Conservation (phyloP, 2,329 filamentous ascomycete species). For the Calonectria naviculata region DNA sequence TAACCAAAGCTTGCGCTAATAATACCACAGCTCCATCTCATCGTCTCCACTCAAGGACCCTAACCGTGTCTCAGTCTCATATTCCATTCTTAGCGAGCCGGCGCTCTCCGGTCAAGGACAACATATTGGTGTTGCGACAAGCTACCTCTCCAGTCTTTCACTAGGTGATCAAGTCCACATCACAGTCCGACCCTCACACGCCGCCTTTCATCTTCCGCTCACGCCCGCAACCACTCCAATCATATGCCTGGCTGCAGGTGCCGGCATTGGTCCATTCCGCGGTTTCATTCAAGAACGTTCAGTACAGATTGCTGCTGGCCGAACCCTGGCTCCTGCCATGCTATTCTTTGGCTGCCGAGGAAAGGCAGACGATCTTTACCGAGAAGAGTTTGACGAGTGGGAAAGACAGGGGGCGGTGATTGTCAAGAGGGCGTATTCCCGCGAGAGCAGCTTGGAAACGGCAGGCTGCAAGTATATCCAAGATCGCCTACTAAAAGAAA, state of each 20-base stretch:
- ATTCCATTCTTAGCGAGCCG: neutral
- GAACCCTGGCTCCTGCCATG: neutral
- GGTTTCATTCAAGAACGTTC: neutral
- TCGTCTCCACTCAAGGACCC: neutral
- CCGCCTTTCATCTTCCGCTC: neutral
- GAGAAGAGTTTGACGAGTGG: neutral
- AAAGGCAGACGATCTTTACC: neutral
- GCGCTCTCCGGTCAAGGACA: neutral
- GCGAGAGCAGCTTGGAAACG: neutral
- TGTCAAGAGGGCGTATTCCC: neutral
- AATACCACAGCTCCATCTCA: neutral
- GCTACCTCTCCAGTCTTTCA: neutral
- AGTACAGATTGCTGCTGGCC: neutral
- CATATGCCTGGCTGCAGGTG: neutral
- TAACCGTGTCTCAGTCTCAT: neutral
- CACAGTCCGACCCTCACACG: neutral
- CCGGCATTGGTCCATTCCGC: neutral
- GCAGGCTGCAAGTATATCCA: neutral
- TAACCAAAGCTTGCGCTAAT: neutral
- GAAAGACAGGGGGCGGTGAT: neutral
- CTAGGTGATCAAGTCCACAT: neutral
- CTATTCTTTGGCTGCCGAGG: neutral
- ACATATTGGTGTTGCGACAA: neutral
- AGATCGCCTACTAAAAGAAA: neutral
- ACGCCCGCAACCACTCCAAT: neutral